Percentiles rank a stretch among this genome's conserved stretches.
Evolutionary conservation across 495 filamentous ascomycete genomes (phyloP).

Genomic region (Aspergillus haitiensis): DNA sequence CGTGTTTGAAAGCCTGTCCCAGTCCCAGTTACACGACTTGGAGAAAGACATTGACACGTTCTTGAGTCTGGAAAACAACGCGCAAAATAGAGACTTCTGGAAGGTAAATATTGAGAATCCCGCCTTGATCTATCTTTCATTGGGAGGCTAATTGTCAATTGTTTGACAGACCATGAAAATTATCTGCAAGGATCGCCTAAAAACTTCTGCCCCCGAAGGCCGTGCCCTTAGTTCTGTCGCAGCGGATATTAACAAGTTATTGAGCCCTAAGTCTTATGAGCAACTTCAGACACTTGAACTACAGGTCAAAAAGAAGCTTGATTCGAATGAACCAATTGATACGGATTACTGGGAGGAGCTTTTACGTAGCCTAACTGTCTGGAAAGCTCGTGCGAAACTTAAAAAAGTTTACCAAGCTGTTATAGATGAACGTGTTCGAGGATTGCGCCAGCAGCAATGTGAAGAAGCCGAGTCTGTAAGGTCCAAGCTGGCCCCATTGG

Average conservation of each 20-base stretch:
- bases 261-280: slow-evolving; percentile 82
- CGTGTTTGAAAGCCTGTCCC: slow-evolving; percentile 73
- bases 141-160: background rate
- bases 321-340: slow-evolving; percentile 89
- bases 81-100: slow-evolving; percentile 85
- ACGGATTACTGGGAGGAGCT: slow-evolving; percentile 97
- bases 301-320: slow-evolving; percentile 79
- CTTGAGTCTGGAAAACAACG: slow-evolving; percentile 72
- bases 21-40: slow-evolving; percentile 70
- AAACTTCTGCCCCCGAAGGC: slow-evolving; percentile 65
- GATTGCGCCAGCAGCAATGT: slow-evolving; percentile 65
- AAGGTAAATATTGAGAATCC: slow-evolving; percentile 43
- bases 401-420: slow-evolving; percentile 78
- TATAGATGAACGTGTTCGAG: slow-evolving; percentile 68
- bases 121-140: no score
- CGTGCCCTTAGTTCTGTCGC: slow-evolving; percentile 79
- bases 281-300: slow-evolving; percentile 80
- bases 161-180: slow-evolving; percentile 67
- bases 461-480: slow-evolving; percentile 66
- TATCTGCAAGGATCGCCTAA: slow-evolving; percentile 76
- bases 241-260: slow-evolving; percentile 80
- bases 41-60: slow-evolving; percentile 88
- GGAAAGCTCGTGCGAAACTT: slow-evolving; percentile 87
- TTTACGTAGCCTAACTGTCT: slow-evolving; percentile 77
- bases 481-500: slow-evolving; percentile 54